A percentile compares a stretch with the other conserved stretches of the same genome.
Conservation (phyloP, 1,284 basidiomycete species). For the Microbotryum violaceum region DNA sequence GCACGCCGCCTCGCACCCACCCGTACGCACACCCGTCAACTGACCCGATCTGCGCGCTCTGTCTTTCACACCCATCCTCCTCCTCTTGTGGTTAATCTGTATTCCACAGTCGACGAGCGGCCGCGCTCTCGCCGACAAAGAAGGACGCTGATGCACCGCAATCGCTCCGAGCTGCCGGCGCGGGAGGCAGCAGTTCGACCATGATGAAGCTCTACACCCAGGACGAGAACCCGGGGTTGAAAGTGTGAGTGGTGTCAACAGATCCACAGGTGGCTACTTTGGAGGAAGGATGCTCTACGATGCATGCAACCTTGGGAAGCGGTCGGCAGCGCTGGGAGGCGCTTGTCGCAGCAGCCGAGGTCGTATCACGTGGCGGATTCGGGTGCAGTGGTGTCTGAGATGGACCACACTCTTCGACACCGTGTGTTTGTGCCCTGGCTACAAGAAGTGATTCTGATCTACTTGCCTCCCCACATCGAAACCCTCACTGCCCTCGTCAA, state of each 20-base stretch:
- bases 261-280: background rate
- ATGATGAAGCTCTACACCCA: conserved; percentile 96
- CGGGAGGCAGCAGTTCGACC: conserved; percentile 91
- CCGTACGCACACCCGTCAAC: no score
- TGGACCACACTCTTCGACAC: background rate
- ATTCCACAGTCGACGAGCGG: conserved; percentile 29
- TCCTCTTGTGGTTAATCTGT: no score
- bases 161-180: conserved; percentile 83
- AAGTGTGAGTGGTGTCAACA: conserved; percentile 69
- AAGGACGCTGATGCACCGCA: conserved; percentile 62
- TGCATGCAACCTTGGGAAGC: background rate
- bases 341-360: background rate
- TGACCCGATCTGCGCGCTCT: no score
- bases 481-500: background rate
- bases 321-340: background rate
- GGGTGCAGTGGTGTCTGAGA: background rate
- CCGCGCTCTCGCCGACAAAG: conserved; percentile 27
- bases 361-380: background rate
- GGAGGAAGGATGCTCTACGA: background rate
- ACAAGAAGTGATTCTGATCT: background rate
- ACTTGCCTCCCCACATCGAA: background rate
- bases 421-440: background rate
- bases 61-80: background rate
- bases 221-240: conserved; percentile 89
- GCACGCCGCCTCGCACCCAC: background rate